phyloP scores from a whole-genome alignment of 768 basidiomycete species.

The Ramaria rubella region DNA sequence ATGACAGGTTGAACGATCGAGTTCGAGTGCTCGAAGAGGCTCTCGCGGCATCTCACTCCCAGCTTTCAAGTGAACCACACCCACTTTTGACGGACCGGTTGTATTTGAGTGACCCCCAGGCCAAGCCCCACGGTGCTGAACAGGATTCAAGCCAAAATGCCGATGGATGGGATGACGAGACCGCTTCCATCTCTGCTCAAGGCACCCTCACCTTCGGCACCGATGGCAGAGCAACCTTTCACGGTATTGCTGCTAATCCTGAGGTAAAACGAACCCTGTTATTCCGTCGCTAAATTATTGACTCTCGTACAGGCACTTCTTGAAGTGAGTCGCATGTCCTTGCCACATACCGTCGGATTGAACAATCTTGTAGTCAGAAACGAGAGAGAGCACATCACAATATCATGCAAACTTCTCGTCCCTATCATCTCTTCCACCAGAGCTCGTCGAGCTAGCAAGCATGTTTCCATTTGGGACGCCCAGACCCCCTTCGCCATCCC shows the following conservation, averaged over 20 bases:
- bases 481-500: neutral
- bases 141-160: no score
- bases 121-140: neutral
- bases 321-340: neutral
- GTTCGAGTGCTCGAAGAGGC: slow-evolving; percentile 70
- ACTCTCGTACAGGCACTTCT: neutral
- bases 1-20: neutral
- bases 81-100: slow-evolving; percentile 40
- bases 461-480: neutral
- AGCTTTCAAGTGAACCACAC: slow-evolving; percentile 52
- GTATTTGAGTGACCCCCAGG: neutral
- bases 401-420: neutral
- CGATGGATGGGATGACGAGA: neutral
- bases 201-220: neutral
- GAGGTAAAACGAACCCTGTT: neutral
- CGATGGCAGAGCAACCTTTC: neutral
- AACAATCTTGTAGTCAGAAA: no score
- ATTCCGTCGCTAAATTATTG: neutral
- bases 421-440: neutral
- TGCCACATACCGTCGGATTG: neutral
- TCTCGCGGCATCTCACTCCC: slow-evolving; percentile 51
- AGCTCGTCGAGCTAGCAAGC: neutral
- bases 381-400: neutral
- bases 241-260: neutral
- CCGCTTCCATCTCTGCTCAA: neutral